These are phyloP conservation scores for Aspergillus fischeri DNA, from an alignment of 2,329 filamentous ascomycete species.

Conservation along the genomic window DNA sequence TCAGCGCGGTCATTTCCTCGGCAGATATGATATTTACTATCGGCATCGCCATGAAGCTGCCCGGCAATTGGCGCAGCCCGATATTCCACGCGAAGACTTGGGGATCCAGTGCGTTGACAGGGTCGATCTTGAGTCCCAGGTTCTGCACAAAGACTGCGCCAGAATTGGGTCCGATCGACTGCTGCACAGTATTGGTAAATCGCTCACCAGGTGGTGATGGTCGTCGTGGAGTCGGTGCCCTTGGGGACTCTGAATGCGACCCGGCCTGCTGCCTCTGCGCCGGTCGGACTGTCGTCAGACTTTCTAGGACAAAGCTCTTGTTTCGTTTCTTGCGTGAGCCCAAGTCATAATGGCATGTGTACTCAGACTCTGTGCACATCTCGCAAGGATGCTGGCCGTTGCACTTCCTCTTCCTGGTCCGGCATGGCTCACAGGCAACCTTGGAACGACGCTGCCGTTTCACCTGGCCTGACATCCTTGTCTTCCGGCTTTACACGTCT, in stretches of 20 bases:
- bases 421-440: conserved; percentile 45
- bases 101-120: conserved; percentile 48
- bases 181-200: conserved; percentile 5
- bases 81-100: conserved; percentile 56
- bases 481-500: too few relatives aligned
- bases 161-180: conserved; percentile 51
- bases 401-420: conserved; percentile 53
- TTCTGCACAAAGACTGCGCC: conserved; percentile 52
- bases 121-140: conserved; percentile 50
- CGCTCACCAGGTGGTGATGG: not conserved
- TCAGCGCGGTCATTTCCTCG: conserved; percentile 44
- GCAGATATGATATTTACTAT: conserved; percentile 46
- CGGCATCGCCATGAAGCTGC: conserved; percentile 11
- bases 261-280: conserved; percentile 20
- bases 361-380: conserved; percentile 50
- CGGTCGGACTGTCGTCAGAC: conserved; percentile 11
- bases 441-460: not conserved
- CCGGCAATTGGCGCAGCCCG: conserved; percentile 12
- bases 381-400: conserved; percentile 50
- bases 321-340: conserved; percentile 5
- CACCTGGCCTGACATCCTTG: too few relatives aligned
- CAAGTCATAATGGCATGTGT: conserved; percentile 45
- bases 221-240: too few relatives aligned
- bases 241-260: not conserved
- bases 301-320: conserved; percentile 4